These are phyloP conservation scores for Lodderomyces parapsilosis DNA, from an alignment of 1,139 yeast species.

Conservation along the genomic window DNA sequence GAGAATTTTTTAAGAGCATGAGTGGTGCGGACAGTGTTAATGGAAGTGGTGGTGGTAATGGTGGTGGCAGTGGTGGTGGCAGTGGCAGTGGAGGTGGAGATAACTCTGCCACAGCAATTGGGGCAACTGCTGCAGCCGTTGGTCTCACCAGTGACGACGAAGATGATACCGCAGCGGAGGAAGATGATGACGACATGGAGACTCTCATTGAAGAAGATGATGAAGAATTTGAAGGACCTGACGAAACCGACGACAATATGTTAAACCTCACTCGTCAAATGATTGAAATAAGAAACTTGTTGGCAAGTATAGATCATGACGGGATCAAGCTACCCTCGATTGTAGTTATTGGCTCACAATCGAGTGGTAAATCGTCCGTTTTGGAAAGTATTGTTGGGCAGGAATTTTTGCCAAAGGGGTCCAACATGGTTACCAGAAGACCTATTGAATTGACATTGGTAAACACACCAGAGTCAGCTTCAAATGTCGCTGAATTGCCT, in stretches of 20 bases:
- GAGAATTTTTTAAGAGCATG: conserved; percentile 36
- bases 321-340: conserved; percentile 86
- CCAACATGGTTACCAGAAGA: conserved; percentile 93
- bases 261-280: conserved; percentile 85
- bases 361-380: conserved; percentile 95
- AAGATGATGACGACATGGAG: conserved; percentile 31
- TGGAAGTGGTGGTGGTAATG: conserved; percentile 13
- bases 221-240: conserved; percentile 45
- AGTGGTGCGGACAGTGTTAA: conserved; percentile 11
- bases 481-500: conserved; percentile 93
- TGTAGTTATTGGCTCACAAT: conserved; percentile 96
- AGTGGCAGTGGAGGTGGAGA: conserved; percentile 28
- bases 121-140: conserved; percentile 49
- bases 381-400: conserved; percentile 92
- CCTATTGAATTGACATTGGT: conserved; percentile 92
- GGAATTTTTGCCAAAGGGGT: conserved; percentile 91
- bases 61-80: conserved; percentile 17
- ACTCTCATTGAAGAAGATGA: conserved; percentile 31
- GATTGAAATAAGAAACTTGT: conserved; percentile 88
- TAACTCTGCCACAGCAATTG: conserved; percentile 40
- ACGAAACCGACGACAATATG: conserved; percentile 70
- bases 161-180: conserved; percentile 16
- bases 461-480: conserved; percentile 78
- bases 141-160: conserved; percentile 36
- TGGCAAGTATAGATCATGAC: conserved; percentile 77